These are phyloP conservation scores for Termitomyces sp. DNA, from an alignment of 1,284 basidiomycete species.

Conservation along the genomic window DNA sequence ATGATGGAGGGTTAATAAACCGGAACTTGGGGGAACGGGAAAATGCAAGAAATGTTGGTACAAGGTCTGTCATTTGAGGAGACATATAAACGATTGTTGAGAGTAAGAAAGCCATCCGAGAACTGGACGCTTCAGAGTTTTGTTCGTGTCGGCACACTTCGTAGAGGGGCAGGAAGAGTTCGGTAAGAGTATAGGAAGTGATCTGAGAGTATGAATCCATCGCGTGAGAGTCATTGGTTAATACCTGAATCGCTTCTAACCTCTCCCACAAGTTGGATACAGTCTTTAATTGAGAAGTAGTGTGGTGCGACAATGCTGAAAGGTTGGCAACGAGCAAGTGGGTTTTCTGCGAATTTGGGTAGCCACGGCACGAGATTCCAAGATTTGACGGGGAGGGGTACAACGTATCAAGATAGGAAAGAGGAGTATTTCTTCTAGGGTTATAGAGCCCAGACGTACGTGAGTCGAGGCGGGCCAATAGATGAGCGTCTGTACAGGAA, in stretches of 20 bases:
- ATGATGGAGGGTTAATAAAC: slow-evolving; percentile 13
- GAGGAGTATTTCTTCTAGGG: background rate
- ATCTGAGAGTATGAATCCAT: slow-evolving; percentile 10
- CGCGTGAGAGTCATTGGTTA: background rate
- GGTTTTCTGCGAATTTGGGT: too few species aligned
- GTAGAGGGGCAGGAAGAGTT: slow-evolving; percentile 29
- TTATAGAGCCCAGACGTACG: slow-evolving; percentile 4
- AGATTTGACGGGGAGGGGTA: too few species aligned
- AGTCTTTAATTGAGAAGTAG: slow-evolving; percentile 5
- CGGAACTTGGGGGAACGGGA: slow-evolving; percentile 20
- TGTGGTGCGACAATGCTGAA: too few species aligned
- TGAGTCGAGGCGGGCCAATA: slow-evolving; percentile 9
- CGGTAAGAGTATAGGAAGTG: slow-evolving; percentile 11
- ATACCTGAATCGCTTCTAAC: background rate
- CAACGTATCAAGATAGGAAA: background rate
- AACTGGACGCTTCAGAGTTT: slow-evolving; percentile 13
- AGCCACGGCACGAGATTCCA: too few species aligned
- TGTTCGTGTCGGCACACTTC: slow-evolving; percentile 21
- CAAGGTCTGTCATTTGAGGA: slow-evolving; percentile 11
- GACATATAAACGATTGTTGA: slow-evolving; percentile 28
- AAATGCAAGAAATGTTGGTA: slow-evolving; percentile 30
- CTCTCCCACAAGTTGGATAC: slow-evolving; percentile 14
- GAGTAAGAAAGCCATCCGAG: slow-evolving; percentile 28
- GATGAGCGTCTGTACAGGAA: background rate
- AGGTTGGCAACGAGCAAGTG: too few species aligned